Base-by-base conservation (phyloP, 2,329 filamentous ascomycete species). In the Macrophomina tecta region DNA sequence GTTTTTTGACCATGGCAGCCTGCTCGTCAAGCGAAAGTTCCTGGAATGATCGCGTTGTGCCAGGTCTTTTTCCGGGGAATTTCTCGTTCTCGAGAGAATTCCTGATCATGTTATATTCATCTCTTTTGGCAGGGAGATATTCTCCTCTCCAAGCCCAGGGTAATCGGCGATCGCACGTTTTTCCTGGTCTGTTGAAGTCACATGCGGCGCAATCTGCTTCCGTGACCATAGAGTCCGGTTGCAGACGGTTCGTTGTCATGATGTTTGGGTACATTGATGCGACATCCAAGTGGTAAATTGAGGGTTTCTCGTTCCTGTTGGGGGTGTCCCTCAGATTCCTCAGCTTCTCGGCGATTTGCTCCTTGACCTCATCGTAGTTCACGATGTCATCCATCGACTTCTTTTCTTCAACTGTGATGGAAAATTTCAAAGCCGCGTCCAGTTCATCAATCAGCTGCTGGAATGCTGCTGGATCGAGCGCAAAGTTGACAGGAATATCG, bases 231-330 rank as follows among this genome's bases (percentile, higher is more conserved):
- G 95, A 98, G 78, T 99, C 95, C 0, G 95, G 95, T 73, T 99
- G 95, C 55, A 99, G 81, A 77, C 95, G 91, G 78, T 99, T 99
- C 1, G 95, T 99, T 1, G 96, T 99, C 96, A 99, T 99, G 78
- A 99, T 99, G 79, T 99, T 99, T 9, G 95, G 95, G 77, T 99
- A 99, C 95, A 99, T 99, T 68, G 95, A 97, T 18, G 95, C 95
- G 67, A 99, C 96, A 76, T 99, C 95, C 81, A 99, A 84, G 84
- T 99, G 95, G 80, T 99, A 99, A 70, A 99, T 99, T 38, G 96
- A 86, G 4, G 95, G 95, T 51, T 89, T 84, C 77, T 99, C 95
- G 72, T 84, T 89, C 69, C 95, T 87, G 73, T 96, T 93, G 0
- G 95, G 94, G 0, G 90, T 95, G 62, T 89, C 85, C 77, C 91